A percentile compares a stretch with the other conserved stretches of the same genome.
Evolutionary conservation across 1,284 basidiomycete genomes (phyloP).

Genomic region (Cutaneotrichosporon sp.): DNA sequence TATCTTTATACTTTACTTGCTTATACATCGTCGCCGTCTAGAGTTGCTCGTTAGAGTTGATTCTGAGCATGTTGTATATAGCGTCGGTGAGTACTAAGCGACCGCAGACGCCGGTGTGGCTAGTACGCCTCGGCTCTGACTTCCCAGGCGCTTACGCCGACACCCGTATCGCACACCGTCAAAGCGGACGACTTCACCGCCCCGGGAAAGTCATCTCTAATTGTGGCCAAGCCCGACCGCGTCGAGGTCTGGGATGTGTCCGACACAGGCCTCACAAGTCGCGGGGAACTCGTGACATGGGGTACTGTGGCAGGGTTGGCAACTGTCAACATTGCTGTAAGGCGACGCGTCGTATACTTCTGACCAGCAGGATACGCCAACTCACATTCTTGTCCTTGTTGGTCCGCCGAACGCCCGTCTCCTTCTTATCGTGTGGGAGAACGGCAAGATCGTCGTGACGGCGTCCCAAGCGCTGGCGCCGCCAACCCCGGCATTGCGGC

Average conservation of each 20-base stretch:
- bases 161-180: conserved; percentile 40
- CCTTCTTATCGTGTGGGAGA: conserved; percentile 32
- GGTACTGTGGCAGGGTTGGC: conserved; percentile 43
- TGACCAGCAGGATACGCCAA: conserved; percentile 30
- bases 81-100: conserved; percentile 30
- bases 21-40: no score
- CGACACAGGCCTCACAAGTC: conserved; percentile 27
- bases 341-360: background rate
- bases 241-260: conserved; percentile 44
- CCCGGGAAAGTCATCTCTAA: conserved; percentile 27
- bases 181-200: conserved; percentile 29
- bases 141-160: conserved; percentile 45
- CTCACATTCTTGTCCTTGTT: conserved; percentile 41
- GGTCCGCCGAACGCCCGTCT: conserved; percentile 44
- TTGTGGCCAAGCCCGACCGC: conserved; percentile 42
- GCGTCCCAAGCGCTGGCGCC: conserved; percentile 29
- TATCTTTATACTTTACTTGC: no score
- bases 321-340: conserved; percentile 30
- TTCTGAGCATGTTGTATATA: conserved; percentile 35
- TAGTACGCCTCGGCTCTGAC: background rate
- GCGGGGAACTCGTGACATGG: conserved; percentile 39
- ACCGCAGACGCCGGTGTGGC: background rate
- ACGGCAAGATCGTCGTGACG: conserved; percentile 30
- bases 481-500: conserved; percentile 35
- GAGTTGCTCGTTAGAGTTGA: no score